Evolutionary conservation across 495 filamentous ascomycete species (phyloP), one percentile per base, ranked within the genome.

Genomic region (Penicillium diatomitis): DNA sequence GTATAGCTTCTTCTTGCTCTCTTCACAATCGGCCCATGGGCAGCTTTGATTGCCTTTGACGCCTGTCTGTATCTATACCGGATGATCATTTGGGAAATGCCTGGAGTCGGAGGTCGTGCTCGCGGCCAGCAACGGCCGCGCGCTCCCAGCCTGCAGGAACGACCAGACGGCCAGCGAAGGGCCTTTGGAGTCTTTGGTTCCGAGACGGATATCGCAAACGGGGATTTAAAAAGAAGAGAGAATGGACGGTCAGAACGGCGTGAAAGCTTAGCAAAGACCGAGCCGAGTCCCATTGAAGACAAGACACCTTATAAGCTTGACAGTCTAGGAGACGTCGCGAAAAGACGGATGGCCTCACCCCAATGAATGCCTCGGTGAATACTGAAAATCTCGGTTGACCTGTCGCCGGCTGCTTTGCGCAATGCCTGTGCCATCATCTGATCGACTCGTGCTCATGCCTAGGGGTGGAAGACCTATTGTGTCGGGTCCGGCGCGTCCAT

Each of bases 21-120:
- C 32, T 55, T 87, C 29, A 81, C 77, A 5, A 80, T 89, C 47
- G 72, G 75, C 8, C 86, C 86, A 4, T 88, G 85, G 83, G 58
- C 76, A 1, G 59, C 79, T 0, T 62, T 88, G 32, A 60, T 90
- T 44, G 41, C 85, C 46, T 86, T 87, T 65, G 86, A 90, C 55
- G 61, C 83, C 20, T 53, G 77, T 29, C 70, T 88, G 11, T 90
- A 86, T 56, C 44, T 84, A 31, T 79, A 75, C 57, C 80, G 84
- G 32, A 68, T 77, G 29, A 52, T 75, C 5, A 64, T 70, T 32
- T 81, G 81, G 62, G 75, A 85, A 46, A 57, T 85, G 1, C 84
- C 84, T 2, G 61, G 71, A 38, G 51, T 84, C 30, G 84, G 84
- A 1, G 84, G 84, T 4, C 68, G 84, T 47, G 82, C 83, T 30